A percentile compares a stretch with the other conserved stretches of the same genome.
phyloP scores from a whole-genome alignment of 257 asterid species.

The Lithospermum erythrorhizon region DNA sequence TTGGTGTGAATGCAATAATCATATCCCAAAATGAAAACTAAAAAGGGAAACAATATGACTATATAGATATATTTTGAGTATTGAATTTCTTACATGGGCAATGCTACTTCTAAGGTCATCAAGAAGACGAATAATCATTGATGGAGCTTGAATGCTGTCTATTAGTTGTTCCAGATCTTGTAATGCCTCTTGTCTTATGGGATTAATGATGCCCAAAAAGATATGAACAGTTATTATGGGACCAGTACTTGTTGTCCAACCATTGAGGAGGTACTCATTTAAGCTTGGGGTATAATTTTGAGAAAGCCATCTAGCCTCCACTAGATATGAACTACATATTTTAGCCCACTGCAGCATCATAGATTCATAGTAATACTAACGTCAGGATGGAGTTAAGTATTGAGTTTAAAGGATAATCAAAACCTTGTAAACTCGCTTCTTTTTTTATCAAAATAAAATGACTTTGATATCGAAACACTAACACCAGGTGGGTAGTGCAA shows the following conservation, averaged over 20 bases:
- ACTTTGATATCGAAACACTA: too few species aligned
- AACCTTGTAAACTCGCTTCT: too few species aligned
- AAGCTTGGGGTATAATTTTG: conserved; percentile 12
- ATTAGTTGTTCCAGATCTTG: conserved; percentile 15
- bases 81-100: background rate
- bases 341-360: conserved; percentile 23
- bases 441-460: too few species aligned
- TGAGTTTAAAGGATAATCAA: too few species aligned
- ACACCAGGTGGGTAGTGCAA: too few species aligned
- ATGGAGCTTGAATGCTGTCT: conserved; percentile 19
- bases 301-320: conserved; percentile 18
- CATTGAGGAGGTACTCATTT: conserved; percentile 20
- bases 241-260: conserved; percentile 30
- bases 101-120: conserved; percentile 34
- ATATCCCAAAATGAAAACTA: too few species aligned
- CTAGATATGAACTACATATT: conserved; percentile 6
- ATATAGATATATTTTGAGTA: too few species aligned
- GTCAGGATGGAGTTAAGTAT: too few species aligned
- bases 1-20: too few species aligned
- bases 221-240: conserved; percentile 24
- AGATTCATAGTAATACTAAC: background rate
- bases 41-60: too few species aligned
- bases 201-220: conserved; percentile 25
- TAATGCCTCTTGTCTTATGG: conserved; percentile 20
- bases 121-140: conserved; percentile 22